These are phyloP conservation scores for Aspergillus versicolor DNA, from an alignment of 2,329 filamentous ascomycete genomes.

Conservation along the genomic window DNA sequence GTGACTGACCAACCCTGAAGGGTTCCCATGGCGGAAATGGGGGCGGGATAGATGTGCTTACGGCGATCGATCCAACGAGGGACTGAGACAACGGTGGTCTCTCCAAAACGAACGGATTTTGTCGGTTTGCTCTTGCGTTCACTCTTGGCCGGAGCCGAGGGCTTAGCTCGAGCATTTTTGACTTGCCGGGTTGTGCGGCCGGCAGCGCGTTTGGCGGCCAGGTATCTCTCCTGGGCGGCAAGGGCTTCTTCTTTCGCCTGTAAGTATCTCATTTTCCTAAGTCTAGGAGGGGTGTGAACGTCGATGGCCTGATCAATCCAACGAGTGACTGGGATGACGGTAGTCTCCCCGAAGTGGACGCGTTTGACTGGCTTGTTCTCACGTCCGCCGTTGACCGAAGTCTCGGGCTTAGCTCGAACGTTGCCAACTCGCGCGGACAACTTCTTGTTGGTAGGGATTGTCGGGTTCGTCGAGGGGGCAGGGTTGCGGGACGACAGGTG, in stretches of 20 bases:
- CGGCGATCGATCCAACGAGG: slow-evolving; percentile 28
- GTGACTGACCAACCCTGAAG: slow-evolving; percentile 17
- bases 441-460: slow-evolving; percentile 5
- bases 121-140: slow-evolving; percentile 16
- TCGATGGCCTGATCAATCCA: not conserved
- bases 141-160: slow-evolving; percentile 11
- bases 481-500: slow-evolving; percentile 8
- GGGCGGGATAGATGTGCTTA: slow-evolving; percentile 17
- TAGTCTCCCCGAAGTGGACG: not conserved
- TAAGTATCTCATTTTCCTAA: not conserved
- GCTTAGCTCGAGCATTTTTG: slow-evolving; percentile 11
- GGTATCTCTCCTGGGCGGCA: not conserved
- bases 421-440: slow-evolving; percentile 13
- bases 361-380: slow-evolving; percentile 14
- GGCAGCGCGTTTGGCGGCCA: not conserved
- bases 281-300: too few species aligned
- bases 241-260: not conserved
- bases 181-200: slow-evolving; percentile 14
- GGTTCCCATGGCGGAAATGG: slow-evolving; percentile 7
- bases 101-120: slow-evolving; percentile 28
- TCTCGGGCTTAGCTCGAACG: slow-evolving; percentile 14
- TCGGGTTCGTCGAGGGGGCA: not conserved
- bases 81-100: slow-evolving; percentile 21
- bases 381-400: slow-evolving; percentile 9
- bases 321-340: slow-evolving; percentile 2